phyloP scores from a whole-genome alignment of 495 filamentous ascomycete genomes.

The Astrocystis sublimbata region DNA sequence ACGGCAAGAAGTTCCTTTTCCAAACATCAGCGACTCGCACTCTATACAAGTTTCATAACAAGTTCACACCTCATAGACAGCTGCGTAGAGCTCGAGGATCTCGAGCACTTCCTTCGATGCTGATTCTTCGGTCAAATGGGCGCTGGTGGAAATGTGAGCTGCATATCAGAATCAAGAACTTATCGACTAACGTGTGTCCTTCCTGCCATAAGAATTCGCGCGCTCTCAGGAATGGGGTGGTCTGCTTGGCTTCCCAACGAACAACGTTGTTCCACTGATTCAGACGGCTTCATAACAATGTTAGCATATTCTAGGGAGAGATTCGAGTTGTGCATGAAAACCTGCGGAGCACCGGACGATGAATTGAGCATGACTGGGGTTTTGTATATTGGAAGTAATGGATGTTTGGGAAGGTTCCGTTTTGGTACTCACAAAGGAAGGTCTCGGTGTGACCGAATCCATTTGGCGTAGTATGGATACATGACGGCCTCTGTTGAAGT shows the following conservation, averaged over 20 bases:
- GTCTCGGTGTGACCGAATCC: conserved; percentile 92
- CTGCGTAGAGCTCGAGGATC: conserved; percentile 91
- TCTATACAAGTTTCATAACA: not conserved
- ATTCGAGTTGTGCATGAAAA: not conserved
- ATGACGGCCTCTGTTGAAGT: conserved; percentile 60
- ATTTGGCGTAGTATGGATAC: conserved; percentile 95
- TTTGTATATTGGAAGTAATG: not conserved
- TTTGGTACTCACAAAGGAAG: conserved; percentile 66
- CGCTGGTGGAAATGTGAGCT: conserved; percentile 30
- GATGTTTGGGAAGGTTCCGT: not conserved
- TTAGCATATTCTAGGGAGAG: not conserved
- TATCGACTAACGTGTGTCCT: conserved; percentile 69
- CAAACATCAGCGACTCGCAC: not conserved
- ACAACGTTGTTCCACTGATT: conserved; percentile 99
- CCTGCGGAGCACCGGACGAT: not conserved
- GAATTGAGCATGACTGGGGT: not conserved
- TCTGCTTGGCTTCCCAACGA: conserved; percentile 97
- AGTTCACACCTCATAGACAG: conserved; percentile 66
- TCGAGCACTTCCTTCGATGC: conserved; percentile 83
- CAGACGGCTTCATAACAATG: conserved; percentile 38
- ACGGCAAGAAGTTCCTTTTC: conserved; percentile 78
- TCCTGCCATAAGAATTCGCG: conserved; percentile 98
- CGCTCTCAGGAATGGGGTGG: conserved; percentile 89
- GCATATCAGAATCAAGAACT: not conserved
- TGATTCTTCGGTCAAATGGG: conserved; percentile 75